Evolutionary conservation across 345 rosid genomes (phyloP), one percentile per base, ranked within the genome.

Genomic region (Excoecaria agallocha): DNA sequence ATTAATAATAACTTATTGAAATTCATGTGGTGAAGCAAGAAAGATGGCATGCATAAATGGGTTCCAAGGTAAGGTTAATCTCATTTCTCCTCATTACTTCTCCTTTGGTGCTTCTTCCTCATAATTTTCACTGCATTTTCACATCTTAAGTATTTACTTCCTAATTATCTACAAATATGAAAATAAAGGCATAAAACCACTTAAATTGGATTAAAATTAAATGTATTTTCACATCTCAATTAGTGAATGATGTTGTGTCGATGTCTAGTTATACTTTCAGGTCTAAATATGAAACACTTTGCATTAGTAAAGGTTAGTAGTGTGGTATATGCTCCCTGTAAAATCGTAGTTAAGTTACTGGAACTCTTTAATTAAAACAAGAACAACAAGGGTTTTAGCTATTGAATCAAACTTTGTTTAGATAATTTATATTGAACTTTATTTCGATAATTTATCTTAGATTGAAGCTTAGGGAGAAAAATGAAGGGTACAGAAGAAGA

Each of bases 401-500:
- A 13, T 41, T 2, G 54, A 25, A 62, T 35, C 62, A n/a, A n/a
- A n/a, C n/a, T n/a, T n/a, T n/a, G n/a, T n/a, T n/a, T n/a, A n/a
- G n/a, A n/a, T n/a, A n/a, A n/a, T n/a, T n/a, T n/a, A n/a, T n/a
- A n/a, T n/a, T n/a, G 9, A 6, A 24, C 35, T 57, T 3, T n/a
- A 19, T 0, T 55, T 55, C 24, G 9, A 55, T 55, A 4, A 55
- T 19, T n/a, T 25, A 55, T 55, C 59, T 55, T 25, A 55, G 59
- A 12, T 6, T 1, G 43, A 64, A 57, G 0, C 13, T 15, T 25
- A 46, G n/a, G 19, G 2, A 43, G 16, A 73, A 37, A 35, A 49
- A 93, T 95, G 99, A 98, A 90, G 75, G 92, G 84, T 12, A 85
- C 80, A 45, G 96, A 87, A 5, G 98, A 91, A 83, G 88, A 90